Evolutionary conservation across 139 green algal species (phyloP).

Genomic region (Chlamydomonas incerta): DNA sequence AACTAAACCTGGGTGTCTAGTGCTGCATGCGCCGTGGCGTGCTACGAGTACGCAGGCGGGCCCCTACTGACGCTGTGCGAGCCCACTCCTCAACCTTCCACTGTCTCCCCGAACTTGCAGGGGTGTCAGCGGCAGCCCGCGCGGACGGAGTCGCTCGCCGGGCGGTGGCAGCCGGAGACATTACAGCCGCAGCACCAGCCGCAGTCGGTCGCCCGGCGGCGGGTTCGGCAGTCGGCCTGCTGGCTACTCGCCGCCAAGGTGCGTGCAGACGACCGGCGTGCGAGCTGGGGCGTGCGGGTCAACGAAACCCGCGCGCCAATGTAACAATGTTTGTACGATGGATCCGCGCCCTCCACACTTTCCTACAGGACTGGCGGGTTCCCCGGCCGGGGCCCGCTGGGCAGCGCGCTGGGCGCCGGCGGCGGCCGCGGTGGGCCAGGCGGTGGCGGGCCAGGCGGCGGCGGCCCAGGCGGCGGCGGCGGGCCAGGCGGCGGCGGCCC

Average conservation of each 20-base stretch:
- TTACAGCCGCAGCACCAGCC: conserved; percentile 12
- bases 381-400: too few species aligned
- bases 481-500: background rate
- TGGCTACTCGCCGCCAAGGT: conserved; percentile 11
- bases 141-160: conserved; percentile 24
- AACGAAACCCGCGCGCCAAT: too few species aligned
- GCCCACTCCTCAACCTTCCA: too few species aligned
- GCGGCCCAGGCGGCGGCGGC: background rate
- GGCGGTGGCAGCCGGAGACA: background rate
- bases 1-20: too few species aligned
- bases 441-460: background rate
- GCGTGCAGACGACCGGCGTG: too few species aligned
- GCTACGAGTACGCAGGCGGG: too few species aligned
- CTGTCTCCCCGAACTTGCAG: background rate
- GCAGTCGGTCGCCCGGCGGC: background rate
- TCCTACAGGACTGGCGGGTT: background rate
- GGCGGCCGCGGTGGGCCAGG: background rate
- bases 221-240: background rate
- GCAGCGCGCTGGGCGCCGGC: background rate
- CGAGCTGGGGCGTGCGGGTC: too few species aligned
- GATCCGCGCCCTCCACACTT: too few species aligned
- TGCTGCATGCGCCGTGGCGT: too few species aligned
- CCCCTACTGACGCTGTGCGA: too few species aligned
- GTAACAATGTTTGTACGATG: too few species aligned
- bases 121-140: background rate